Conservation (phyloP, 305 asterid species). For the Fraxinus platypoda region DNA sequence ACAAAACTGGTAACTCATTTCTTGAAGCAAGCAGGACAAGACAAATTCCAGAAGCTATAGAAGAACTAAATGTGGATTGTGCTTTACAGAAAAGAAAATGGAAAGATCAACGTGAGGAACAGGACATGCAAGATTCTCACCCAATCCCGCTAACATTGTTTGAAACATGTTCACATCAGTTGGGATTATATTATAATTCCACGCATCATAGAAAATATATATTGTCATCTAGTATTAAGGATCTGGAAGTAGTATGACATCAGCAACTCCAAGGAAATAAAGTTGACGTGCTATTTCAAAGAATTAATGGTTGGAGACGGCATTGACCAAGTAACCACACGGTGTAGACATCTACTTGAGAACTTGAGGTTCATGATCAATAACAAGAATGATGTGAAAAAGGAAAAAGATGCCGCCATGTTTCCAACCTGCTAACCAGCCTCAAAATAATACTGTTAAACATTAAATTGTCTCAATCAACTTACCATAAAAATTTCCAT, state of each 20-base stretch:
- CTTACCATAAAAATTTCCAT: neutral
- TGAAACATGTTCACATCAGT: neutral
- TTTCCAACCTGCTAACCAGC: neutral
- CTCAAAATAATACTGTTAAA: neutral
- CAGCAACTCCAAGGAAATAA: neutral
- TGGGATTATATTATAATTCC: neutral
- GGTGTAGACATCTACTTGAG: neutral
- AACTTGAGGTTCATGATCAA: neutral
- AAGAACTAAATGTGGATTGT: neutral
- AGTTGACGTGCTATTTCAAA: neutral
- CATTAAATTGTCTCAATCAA: neutral
- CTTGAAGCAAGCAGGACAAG: neutral
- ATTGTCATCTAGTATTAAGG: neutral
- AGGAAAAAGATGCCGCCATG: neutral
- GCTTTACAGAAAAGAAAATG: neutral
- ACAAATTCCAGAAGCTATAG: neutral
- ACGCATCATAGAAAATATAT: neutral
- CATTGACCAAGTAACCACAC: neutral
- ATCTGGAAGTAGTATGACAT: neutral
- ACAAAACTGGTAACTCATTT: neutral
- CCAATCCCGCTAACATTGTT: conserved; percentile 7
- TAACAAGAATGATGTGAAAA: neutral
- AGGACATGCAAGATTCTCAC: conserved; percentile 4
- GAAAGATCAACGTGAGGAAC: neutral
- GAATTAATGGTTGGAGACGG: neutral